phyloP scores from a whole-genome alignment of 2,329 filamentous ascomycete species.

The Trichoderma koningii region DNA sequence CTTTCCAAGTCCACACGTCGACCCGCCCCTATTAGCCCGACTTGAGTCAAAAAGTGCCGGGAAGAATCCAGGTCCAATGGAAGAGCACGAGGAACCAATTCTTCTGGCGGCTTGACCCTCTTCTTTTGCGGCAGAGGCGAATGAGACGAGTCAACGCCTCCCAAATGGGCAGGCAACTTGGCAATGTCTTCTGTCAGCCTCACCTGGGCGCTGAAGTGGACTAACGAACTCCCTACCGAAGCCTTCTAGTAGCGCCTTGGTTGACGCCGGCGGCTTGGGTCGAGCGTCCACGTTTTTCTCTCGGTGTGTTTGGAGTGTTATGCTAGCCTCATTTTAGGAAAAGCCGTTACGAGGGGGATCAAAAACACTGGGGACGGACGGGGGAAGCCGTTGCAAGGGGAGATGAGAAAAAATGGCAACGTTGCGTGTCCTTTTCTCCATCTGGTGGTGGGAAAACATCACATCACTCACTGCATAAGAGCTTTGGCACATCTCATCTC shows the following conservation, averaged over 20 bases:
- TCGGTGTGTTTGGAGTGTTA: neutral
- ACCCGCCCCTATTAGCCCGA: constrained; percentile 12
- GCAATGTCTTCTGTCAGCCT: constrained; percentile 19
- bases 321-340: constrained; percentile 25
- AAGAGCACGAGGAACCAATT: neutral
- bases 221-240: neutral
- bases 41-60: constrained; percentile 11
- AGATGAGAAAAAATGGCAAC: constrained; percentile 7
- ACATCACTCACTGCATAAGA: neutral
- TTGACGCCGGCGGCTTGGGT: constrained; percentile 12
- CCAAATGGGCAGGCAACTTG: constrained; percentile 24
- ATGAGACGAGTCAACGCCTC: constrained; percentile 20
- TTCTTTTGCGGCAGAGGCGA: constrained; percentile 4
- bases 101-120: neutral
- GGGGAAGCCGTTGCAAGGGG: constrained; percentile 2
- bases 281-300: neutral
- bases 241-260: neutral
- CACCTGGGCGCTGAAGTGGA: constrained; percentile 1
- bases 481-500: neutral
- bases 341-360: constrained; percentile 3
- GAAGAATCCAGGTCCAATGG: neutral
- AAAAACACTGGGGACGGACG: constrained; percentile 14
- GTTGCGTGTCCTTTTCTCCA: constrained; percentile 18
- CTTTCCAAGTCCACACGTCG: neutral
- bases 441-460: neutral